These are phyloP conservation scores for Saturnispora mendoncae DNA, from an alignment of 805 yeast genomes.

Conservation along the genomic window DNA sequence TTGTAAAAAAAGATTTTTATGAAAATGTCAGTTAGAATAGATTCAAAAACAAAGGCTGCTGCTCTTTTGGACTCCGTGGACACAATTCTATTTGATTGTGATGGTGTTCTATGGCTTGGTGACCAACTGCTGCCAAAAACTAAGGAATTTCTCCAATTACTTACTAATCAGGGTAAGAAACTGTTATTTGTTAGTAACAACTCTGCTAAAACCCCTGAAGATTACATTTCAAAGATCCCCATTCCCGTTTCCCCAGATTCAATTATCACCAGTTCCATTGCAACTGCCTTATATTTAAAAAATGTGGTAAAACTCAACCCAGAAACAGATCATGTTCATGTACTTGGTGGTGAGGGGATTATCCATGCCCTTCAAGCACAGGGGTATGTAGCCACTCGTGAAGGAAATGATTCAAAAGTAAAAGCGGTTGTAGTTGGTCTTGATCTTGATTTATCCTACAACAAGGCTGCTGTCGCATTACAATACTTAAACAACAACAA, in stretches of 20 bases:
- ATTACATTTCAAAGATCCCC: slow-evolving; percentile 67
- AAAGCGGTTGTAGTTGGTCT: slow-evolving; percentile 90
- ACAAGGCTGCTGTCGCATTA: slow-evolving; percentile 70
- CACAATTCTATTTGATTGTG: slow-evolving; percentile 91
- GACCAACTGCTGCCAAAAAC: slow-evolving; percentile 70
- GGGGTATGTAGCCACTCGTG: slow-evolving; percentile 71
- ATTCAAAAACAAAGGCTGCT: slow-evolving; percentile 38
- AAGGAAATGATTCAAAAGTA: slow-evolving; percentile 60
- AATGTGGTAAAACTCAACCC: slow-evolving; percentile 64
- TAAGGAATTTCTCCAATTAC: slow-evolving; percentile 59
- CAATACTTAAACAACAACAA: slow-evolving; percentile 69
- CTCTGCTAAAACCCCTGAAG: slow-evolving; percentile 79
- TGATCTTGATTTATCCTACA: slow-evolving; percentile 68
- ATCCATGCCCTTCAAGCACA: slow-evolving; percentile 65
- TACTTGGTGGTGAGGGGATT: slow-evolving; percentile 83
- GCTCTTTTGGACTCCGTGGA: slow-evolving; percentile 58
- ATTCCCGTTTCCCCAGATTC: slow-evolving; percentile 45
- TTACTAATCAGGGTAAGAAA: slow-evolving; percentile 50
- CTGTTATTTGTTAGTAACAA: slow-evolving; percentile 90
- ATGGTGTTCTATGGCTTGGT: slow-evolving; percentile 95
- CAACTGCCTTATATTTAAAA: slow-evolving; percentile 78
- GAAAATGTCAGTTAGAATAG: slow-evolving; percentile 42
- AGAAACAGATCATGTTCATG: slow-evolving; percentile 73
- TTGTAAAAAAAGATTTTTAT: background rate
- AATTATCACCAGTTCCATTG: slow-evolving; percentile 86